These are phyloP conservation scores for Thermochaetoides thermophila DNA, from an alignment of 495 filamentous ascomycete species.

Conservation along the genomic window DNA sequence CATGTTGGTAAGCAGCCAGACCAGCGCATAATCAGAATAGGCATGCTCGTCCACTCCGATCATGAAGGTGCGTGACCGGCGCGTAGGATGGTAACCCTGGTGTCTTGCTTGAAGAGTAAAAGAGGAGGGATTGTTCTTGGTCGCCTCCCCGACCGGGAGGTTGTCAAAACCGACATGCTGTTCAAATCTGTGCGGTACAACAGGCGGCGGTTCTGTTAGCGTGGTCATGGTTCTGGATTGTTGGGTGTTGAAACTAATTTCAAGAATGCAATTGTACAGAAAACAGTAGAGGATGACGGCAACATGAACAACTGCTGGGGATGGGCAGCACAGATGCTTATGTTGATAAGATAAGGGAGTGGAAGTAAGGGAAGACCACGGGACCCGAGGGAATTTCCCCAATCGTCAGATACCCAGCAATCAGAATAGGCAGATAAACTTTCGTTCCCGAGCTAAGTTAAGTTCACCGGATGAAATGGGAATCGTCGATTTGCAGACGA, in stretches of 20 bases:
- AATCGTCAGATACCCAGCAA: too few species aligned
- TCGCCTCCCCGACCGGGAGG: constrained; percentile 49
- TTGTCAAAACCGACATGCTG: constrained; percentile 83
- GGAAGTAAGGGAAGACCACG: too few species aligned
- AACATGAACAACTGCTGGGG: too few species aligned
- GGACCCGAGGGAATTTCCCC: too few species aligned
- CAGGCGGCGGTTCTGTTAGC: constrained; percentile 23
- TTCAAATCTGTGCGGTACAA: constrained; percentile 38
- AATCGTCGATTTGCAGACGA: too few species aligned
- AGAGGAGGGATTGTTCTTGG: constrained; percentile 66
- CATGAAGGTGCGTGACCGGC: constrained; percentile 79
- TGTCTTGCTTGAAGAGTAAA: constrained; percentile 82
- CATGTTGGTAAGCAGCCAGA: constrained; percentile 88
- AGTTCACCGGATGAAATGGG: too few species aligned
- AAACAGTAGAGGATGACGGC: neutral
- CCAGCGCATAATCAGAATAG: constrained; percentile 87
- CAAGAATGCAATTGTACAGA: neutral
- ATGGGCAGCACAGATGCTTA: too few species aligned
- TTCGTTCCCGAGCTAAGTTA: too few species aligned
- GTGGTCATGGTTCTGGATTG: constrained; percentile 30
- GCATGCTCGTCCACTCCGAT: constrained; percentile 89
- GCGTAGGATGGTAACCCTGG: constrained; percentile 71
- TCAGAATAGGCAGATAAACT: too few species aligned
- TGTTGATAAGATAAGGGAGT: too few species aligned
- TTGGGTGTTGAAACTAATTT: too few species aligned